Conservation (phyloP, 192 early-diverging fungal genomes). For the Coemansia sp. region DNA sequence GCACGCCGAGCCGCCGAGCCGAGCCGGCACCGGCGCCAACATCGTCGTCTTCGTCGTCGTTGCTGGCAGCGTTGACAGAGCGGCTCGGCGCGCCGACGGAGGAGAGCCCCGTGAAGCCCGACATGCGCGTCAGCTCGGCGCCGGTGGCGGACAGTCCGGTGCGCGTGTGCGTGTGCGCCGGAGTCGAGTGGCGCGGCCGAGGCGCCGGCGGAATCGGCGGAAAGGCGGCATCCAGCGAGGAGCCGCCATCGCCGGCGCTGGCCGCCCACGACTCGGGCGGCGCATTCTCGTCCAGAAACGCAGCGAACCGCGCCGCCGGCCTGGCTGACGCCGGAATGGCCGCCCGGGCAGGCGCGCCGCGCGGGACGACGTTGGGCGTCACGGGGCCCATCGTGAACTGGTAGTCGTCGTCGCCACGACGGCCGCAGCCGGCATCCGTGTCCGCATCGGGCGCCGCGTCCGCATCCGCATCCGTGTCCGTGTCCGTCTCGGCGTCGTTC, state of each 20-base stretch:
- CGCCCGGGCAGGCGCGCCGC: constrained; percentile 1
- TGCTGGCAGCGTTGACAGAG: constrained; percentile 10
- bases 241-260: background rate
- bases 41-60: constrained; percentile 15
- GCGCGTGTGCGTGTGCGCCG: constrained; percentile 22
- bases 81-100: constrained; percentile 26
- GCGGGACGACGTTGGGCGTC: constrained; percentile 40
- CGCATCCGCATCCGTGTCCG: background rate
- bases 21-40: background rate
- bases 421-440: constrained; percentile 3
- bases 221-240: constrained; percentile 11
- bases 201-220: constrained; percentile 9
- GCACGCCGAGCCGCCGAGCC: constrained; percentile 3
- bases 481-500: constrained; percentile 16
- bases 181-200: constrained; percentile 14
- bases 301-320: constrained; percentile 8
- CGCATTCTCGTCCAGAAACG: constrained; percentile 5
- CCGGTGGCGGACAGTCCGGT: constrained; percentile 33
- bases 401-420: constrained; percentile 39
- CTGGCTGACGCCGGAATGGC: constrained; percentile 33
- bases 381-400: constrained; percentile 57
- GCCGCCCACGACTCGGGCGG: too few species aligned
- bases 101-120: constrained; percentile 42
- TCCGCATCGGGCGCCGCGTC: background rate
- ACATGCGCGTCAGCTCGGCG: constrained; percentile 25